Conservation (phyloP, 2,329 filamentous ascomycete genomes). For the Colletotrichum cuscutae region DNA sequence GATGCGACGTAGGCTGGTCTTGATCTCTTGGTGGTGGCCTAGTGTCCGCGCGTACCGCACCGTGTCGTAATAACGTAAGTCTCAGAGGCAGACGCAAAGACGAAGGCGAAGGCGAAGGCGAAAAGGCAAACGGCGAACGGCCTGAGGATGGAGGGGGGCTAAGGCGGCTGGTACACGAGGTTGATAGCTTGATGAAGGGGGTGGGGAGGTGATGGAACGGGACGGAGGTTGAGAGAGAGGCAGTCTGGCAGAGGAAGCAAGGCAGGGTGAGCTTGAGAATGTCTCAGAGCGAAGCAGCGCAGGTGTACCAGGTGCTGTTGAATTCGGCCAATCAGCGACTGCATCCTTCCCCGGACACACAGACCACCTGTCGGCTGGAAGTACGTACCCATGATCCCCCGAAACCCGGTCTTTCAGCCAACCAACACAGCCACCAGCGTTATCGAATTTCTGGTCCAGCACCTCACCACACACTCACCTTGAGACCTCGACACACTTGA, state of each 20-base stretch:
- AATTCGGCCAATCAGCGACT: slow-evolving; percentile 16
- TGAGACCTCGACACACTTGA: neutral
- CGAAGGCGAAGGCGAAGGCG: neutral
- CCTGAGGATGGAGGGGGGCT: slow-evolving; percentile 5
- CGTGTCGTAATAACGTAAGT: slow-evolving; percentile 23
- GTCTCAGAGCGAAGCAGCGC: slow-evolving; percentile 21
- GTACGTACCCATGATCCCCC: neutral
- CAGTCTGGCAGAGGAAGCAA: neutral
- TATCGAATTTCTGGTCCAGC: too few relatives aligned
- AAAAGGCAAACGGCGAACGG: neutral
- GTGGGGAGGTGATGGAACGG: slow-evolving; percentile 1
- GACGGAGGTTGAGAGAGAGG: neutral
- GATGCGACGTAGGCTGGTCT: slow-evolving; percentile 7
- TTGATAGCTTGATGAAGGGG: slow-evolving; percentile 4
- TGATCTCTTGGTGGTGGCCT: slow-evolving; percentile 5
- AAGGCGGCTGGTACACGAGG: slow-evolving; percentile 16
- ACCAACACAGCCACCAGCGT: neutral
- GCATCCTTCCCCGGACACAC: neutral
- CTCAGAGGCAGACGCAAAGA: neutral
- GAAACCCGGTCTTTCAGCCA: neutral
- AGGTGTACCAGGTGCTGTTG: slow-evolving; percentile 19
- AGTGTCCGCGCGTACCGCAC: slow-evolving; percentile 35
- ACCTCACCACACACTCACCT: too few relatives aligned
- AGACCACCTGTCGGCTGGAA: neutral
- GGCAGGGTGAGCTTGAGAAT: slow-evolving; percentile 23